Conservation (phyloP, 768 basidiomycete species). For the Trametes sanguinea region DNA sequence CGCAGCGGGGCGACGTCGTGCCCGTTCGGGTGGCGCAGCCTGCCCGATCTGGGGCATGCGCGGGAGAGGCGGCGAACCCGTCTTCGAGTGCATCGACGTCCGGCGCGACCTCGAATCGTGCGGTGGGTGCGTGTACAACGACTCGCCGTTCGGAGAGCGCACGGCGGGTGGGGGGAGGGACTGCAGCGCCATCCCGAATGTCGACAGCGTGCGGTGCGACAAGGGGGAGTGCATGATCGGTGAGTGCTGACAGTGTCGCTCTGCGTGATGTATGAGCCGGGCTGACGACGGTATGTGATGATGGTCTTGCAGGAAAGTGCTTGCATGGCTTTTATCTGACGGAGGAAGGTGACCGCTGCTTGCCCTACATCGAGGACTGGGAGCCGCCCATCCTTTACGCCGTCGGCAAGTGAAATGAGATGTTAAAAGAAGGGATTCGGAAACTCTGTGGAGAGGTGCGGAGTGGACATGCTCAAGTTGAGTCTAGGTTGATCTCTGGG, state of each 20-base stretch:
- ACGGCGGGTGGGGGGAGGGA: conserved; percentile 40
- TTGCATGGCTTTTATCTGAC: neutral
- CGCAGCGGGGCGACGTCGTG: conserved; percentile 4
- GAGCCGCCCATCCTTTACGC: neutral
- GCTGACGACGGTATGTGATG: neutral
- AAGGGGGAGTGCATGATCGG: conserved; percentile 41
- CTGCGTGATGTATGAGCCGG: neutral
- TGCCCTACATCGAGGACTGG: neutral
- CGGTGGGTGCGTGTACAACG: conserved; percentile 26
- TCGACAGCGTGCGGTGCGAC: conserved; percentile 39
- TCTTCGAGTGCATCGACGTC: conserved; percentile 26
- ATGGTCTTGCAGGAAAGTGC: neutral
- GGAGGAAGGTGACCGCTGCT: neutral
- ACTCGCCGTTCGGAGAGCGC: conserved; percentile 27
- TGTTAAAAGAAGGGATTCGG: neutral
- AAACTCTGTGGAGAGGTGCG: neutral
- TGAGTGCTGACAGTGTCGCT: conserved; percentile 25
- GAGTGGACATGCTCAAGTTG: neutral
- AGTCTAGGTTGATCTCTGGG: neutral
- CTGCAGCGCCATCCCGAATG: conserved; percentile 46
- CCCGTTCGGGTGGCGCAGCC: conserved; percentile 1
- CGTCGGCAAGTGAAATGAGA: neutral
- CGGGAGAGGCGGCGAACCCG: conserved; percentile 2
- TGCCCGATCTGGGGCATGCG: conserved; percentile 23
- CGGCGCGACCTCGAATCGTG: conserved; percentile 26